Conservation (phyloP, 73 alveolate species). For the Paramecium tetraurelia region DNA sequence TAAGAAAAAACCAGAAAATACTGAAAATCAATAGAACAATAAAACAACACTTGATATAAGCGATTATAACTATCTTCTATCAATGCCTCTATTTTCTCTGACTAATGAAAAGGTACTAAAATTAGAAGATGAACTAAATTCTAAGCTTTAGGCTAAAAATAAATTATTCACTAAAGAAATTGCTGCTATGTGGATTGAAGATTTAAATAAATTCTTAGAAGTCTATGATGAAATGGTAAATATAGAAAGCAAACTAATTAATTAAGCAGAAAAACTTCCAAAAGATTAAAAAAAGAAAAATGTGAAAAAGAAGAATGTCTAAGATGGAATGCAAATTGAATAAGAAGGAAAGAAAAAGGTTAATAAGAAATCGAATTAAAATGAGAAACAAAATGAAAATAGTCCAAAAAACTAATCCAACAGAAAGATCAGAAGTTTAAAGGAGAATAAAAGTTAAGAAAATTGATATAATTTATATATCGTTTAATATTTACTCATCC, state of each 20-base stretch:
- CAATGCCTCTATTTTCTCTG: constrained; percentile 77
- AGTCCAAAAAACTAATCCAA: neutral
- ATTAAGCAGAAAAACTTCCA: constrained; percentile 4
- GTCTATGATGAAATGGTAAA: constrained; percentile 32
- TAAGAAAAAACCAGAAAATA: constrained; percentile 28
- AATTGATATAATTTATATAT: neutral
- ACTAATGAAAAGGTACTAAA: constrained; percentile 79
- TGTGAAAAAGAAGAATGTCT: neutral
- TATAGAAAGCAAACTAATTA: constrained; percentile 11
- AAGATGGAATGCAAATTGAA: neutral
- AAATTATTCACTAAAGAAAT: constrained; percentile 52
- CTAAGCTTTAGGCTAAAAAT: constrained; percentile 64
- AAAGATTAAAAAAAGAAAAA: neutral
- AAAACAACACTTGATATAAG: constrained; percentile 60
- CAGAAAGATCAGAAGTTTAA: neutral
- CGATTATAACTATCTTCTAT: constrained; percentile 83
- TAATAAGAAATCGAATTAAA: neutral
- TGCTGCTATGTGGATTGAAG: constrained; percentile 76
- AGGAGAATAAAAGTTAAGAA: neutral
- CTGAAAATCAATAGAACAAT: constrained; percentile 13
- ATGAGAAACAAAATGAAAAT: neutral
- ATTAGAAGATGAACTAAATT: constrained; percentile 68
- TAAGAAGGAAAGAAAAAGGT: neutral
- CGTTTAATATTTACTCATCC: neutral
- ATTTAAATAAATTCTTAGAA: constrained; percentile 66